Base-by-base conservation (phyloP, 176 grass and related monocot species). In the Aegilops longissima region DNA sequence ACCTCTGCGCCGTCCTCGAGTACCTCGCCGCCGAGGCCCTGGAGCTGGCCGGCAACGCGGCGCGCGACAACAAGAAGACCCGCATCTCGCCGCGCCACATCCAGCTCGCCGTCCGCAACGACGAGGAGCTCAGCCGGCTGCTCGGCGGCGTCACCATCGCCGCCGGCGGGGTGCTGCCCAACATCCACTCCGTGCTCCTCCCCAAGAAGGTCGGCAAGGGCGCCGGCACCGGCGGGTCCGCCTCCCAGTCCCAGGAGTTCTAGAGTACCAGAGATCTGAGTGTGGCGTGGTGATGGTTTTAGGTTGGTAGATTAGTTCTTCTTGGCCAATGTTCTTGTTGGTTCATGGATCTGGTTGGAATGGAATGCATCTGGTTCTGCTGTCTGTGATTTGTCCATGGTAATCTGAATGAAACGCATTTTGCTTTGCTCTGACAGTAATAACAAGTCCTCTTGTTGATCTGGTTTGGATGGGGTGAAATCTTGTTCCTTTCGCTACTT, bases 1-100 rank as follows among this genome's bases (percentile, higher is more conserved):
- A 94, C 59, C 90, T 94, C 78, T 89, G 87, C 25, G 93, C 93
- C 20, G 93, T 94, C 9, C 90, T 94, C 61, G 93, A 94, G 93
- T 94, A 94, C 74, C 93, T 94, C 61, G 93, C 93, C 10, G 93
- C 93, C 0, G 93, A 94, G 87, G 93, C 92, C 3, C 81, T 91
- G 45, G 89, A 91, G 85, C 81, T 91, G 4, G 89, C 89, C 1
- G 89, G 89, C 35, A 91, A 91, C 77, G 89, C 89, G 18, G 85
- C 89, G 27, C 78, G 89, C 20, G 89, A 91, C 70, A 91, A 91
- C 89, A 91, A 91, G 89, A 91, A 91, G 85, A 91, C 30, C 45
- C 81, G 89, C 5, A 91, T 91, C 76, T 81, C 87, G 68, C 89
- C 89, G 70, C 68, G 89, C 61, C 89, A 91, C 80, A 88, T 91